Evolutionary conservation across 2,329 filamentous ascomycete species (phyloP), one percentile per base, ranked within the genome.

Genomic region (Colletotrichum musae): DNA sequence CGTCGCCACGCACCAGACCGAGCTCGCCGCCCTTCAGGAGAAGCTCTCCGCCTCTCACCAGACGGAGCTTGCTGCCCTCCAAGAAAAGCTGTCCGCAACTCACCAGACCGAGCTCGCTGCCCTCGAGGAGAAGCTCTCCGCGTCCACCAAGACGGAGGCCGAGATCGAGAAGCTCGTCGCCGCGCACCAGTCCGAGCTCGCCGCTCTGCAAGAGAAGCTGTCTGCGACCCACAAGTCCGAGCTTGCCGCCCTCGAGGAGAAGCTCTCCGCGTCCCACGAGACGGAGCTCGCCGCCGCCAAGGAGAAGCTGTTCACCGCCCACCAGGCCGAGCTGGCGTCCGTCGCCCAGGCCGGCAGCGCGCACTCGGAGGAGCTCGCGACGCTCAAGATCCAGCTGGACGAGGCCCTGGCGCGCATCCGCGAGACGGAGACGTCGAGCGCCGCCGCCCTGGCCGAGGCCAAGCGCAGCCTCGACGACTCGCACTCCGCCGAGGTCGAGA

Each of bases 401-500:
- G 72, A 75, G 47, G 78, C 77, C 2, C 73, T 76, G 21, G 72
- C 74, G 26, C 74, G 79, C 61, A 72, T 80, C 24, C 75, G 76
- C 57, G 76, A 72, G 71, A 77, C 84, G 6, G 81, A 85, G 57
- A 77, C 78, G 0, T 77, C 80, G 57, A 82, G 83, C 73, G 78
- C 80, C 9, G 79, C 85, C 50, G 83, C 84, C 15, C 75, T 86
- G 18, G 84, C 87, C 60, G 77, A 78, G 41, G 79, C 82, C 47
- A 84, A 81, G 76, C 78, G 80, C 16, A 82, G 85, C 21, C 80
- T 86, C 47, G 80, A 86, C 70, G 77, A 81, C 43, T 81, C 80
- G 74, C 81, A 86, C 75, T 80, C 83, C 50, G 79, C 79, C 24
- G 83, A 87, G 68, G 78, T 89, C 26, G 82, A 86, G 72, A 84